These are phyloP conservation scores for Candida ficus DNA, from an alignment of 805 yeast genomes.

Conservation along the genomic window DNA sequence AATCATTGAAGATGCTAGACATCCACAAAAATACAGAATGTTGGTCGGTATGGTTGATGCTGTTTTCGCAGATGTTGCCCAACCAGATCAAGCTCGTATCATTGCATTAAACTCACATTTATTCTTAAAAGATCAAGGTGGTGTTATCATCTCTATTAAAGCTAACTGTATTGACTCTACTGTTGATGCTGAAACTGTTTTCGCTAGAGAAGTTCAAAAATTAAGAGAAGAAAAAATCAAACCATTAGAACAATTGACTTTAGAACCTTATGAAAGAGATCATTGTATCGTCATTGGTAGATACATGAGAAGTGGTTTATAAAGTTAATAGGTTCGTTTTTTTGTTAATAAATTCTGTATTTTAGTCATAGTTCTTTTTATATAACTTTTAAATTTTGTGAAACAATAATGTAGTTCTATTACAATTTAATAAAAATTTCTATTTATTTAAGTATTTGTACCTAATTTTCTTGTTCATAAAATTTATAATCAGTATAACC, in stretches of 20 bases:
- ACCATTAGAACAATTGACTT: conserved; percentile 96
- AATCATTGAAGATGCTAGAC: conserved; percentile 99
- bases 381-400: no score
- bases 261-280: conserved; percentile 99
- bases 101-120: conserved; percentile 97
- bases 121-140: conserved; percentile 98
- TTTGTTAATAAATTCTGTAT: conserved; percentile 10
- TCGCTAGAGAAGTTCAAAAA: conserved; percentile 98
- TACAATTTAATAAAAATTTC: no score
- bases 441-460: no score
- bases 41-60: conserved; percentile 97
- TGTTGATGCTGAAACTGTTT: conserved; percentile 98
- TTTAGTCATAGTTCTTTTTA: conserved; percentile 9
- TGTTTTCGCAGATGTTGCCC: conserved; percentile 99
- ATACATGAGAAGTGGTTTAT: conserved; percentile 84
- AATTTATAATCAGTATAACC: no score
- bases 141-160: conserved; percentile 97
- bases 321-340: conserved; percentile 12
- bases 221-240: conserved; percentile 98
- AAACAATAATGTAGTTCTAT: no score
- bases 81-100: conserved; percentile 99
- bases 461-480: no score
- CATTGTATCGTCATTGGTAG: conserved; percentile 98
- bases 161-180: conserved; percentile 99
- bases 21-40: conserved; percentile 99